Conservation (phyloP, 2,329 filamentous ascomycete species). For the Fusarium mundagurra region DNA sequence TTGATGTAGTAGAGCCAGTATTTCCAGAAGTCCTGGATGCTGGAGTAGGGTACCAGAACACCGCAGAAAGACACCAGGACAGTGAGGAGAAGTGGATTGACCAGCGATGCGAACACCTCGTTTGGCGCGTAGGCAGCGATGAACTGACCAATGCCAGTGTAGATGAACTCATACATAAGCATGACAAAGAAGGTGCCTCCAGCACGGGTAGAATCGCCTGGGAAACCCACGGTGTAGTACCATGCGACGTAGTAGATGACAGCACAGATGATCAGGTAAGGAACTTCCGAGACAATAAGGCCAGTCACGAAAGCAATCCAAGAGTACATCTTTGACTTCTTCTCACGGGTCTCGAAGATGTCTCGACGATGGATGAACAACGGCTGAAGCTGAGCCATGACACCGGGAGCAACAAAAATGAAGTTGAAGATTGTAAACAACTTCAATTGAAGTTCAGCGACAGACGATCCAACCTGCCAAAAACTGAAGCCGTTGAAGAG, state of each 20-base stretch:
- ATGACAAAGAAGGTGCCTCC: conserved; percentile 65
- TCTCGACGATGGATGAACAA: conserved; percentile 59
- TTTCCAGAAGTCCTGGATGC: conserved; percentile 73
- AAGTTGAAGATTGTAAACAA: conserved; percentile 72
- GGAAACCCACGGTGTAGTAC: conserved; percentile 68
- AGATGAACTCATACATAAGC: conserved; percentile 69
- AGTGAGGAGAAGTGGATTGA: conserved; percentile 65
- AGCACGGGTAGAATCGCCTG: conserved; percentile 53
- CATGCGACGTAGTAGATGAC: conserved; percentile 63
- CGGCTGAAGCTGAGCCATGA: conserved; percentile 60
- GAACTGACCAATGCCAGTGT: conserved; percentile 70
- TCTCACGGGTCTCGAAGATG: conserved; percentile 60
- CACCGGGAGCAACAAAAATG: conserved; percentile 68
- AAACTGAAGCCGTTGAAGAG: conserved; percentile 71
- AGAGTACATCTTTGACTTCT: conserved; percentile 64
- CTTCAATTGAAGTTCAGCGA: conserved; percentile 62
- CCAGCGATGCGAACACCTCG: conserved; percentile 66
- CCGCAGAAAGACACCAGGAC: conserved; percentile 77
- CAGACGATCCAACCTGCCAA: conserved; percentile 65
- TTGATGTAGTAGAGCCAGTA: conserved; percentile 72
- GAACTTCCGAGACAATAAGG: conserved; percentile 59
- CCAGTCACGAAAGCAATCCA: conserved; percentile 69
- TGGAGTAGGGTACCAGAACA: conserved; percentile 73
- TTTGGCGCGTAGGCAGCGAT: conserved; percentile 71
- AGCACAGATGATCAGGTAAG: conserved; percentile 56